These are phyloP conservation scores for Magnusiomyces fungicola DNA, from an alignment of 1,139 yeast genomes.

Conservation along the genomic window DNA sequence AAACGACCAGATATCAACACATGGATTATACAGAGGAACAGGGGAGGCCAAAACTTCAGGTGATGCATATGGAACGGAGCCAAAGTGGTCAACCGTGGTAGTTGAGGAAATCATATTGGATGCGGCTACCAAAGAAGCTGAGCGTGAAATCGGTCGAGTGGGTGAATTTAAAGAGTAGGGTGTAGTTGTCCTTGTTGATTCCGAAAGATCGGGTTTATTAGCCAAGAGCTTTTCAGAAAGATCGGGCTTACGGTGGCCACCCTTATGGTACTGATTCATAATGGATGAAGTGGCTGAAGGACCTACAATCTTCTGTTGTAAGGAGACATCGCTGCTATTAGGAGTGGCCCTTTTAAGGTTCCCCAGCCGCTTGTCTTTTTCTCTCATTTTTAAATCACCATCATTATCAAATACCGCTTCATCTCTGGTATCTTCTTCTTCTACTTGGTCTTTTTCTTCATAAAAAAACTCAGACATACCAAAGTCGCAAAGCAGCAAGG, in stretches of 20 bases:
- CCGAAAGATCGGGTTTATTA: not conserved
- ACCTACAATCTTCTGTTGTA: conserved; percentile 22
- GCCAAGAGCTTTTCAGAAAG: not conserved
- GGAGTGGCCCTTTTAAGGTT: not conserved
- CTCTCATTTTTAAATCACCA: conserved; percentile 7
- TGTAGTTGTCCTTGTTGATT: not conserved
- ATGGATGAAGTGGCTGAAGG: conserved; percentile 27
- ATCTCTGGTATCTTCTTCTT: no score
- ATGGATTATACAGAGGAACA: conserved; percentile 58
- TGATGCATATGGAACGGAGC: conserved; percentile 87
- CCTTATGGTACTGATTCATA: conserved; percentile 20
- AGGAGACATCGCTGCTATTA: no score
- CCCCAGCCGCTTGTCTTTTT: conserved; percentile 7
- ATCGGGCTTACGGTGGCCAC: not conserved
- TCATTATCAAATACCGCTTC: conserved; percentile 27
- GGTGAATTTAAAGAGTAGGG: not conserved
- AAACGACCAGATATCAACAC: conserved; percentile 85
- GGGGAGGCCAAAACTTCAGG: conserved; percentile 67
- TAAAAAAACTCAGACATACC: conserved; percentile 60
- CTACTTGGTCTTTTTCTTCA: not conserved
- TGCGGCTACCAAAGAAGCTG: conserved; percentile 10
- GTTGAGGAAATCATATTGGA: conserved; percentile 10
- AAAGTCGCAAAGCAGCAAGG: conserved; percentile 61
- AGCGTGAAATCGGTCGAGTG: not conserved
- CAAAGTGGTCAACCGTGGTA: conserved; percentile 39